Evolutionary conservation across 75 land plant species (phyloP), one percentile per base, ranked within the genome.

Genomic region (Adiantum capillusveneris): DNA sequence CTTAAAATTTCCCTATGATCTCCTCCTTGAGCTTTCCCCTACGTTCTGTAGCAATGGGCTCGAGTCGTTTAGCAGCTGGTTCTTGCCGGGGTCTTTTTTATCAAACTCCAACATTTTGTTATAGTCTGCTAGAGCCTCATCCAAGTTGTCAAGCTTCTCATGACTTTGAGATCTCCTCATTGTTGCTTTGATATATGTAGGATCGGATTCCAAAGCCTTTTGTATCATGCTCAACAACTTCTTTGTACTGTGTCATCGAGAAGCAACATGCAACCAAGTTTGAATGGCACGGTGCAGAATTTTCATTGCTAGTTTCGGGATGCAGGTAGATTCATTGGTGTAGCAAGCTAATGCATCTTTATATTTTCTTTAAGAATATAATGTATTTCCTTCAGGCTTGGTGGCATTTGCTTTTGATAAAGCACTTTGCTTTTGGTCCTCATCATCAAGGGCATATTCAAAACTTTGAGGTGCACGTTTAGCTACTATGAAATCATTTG

Each of bases 1-100:
- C 96, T 60, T 93, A 89, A 64, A 93, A 71, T 74, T 93, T 93
- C 1, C 98, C 98, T 18, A 93, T 75, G 96, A 93, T 93, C 65
- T 93, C 98, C 54, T 83, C 98, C 64, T 93, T 89, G 79, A 93
- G 66, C 74, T 86, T 88, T 62, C 85, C 98, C 44, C 84, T 55
- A 59, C 86, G 83, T 70, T 81, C 83, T 25, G 78, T 84, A 36
- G 81, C 98, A 50, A 83, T 58, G 42, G 90, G 98, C 56, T 89
- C 87, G 34, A 93, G 53, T 5, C 81, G 77, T 21, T 44, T 44
- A 25, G 84, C 65, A 46, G n/a, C 66, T 31, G 53, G 65, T 79
- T 46, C 62, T 71, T 55, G 91, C 85, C 56, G 80, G 78, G 72
- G 77, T 93, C 79, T 53, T 81, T 79, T 52, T 85, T 83, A 59